A percentile compares a stretch with the other conserved stretches of the same genome.
Conservation (phyloP, 2,329 filamentous ascomycete species). For the Epichloe elymi region DNA sequence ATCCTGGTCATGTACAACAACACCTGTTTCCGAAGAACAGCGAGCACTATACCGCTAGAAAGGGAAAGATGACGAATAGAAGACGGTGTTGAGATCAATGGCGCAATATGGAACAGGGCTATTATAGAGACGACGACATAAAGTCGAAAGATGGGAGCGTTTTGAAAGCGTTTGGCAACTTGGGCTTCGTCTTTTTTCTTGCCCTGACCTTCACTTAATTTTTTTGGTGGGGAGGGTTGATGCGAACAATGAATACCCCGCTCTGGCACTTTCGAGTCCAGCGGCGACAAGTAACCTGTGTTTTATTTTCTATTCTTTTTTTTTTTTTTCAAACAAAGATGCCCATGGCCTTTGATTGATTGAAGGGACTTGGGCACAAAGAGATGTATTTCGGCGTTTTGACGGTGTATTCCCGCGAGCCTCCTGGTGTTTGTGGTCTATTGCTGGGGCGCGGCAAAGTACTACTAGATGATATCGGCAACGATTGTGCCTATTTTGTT, state of each 20-base stretch:
- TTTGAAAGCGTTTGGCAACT: not conserved
- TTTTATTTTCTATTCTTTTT: not conserved
- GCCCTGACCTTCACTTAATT: not conserved
- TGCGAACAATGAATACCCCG: slow-evolving; percentile 4
- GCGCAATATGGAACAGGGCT: slow-evolving; percentile 1
- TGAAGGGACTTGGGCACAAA: too few relatives aligned
- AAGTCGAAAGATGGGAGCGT: not conserved
- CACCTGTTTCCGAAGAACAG: not conserved
- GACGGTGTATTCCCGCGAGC: too few relatives aligned
- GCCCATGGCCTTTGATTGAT: too few relatives aligned
- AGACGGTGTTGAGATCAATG: not conserved
- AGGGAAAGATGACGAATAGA: not conserved
- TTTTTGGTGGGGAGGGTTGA: not conserved
- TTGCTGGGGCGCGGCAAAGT: too few relatives aligned
- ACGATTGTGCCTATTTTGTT: too few relatives aligned
- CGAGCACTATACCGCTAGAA: not conserved
- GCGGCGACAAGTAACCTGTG: not conserved
- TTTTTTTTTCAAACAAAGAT: too few relatives aligned
- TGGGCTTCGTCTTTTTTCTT: not conserved
- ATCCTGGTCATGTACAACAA: slow-evolving; percentile 4
- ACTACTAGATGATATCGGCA: too few relatives aligned
- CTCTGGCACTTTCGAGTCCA: slow-evolving; percentile 3
- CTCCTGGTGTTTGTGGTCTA: too few relatives aligned
- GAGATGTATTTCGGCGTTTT: too few relatives aligned
- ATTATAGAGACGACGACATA: not conserved